Evolutionary conservation across 2,329 filamentous ascomycete genomes (phyloP).

Genomic region (Cladophialophora yegresii): DNA sequence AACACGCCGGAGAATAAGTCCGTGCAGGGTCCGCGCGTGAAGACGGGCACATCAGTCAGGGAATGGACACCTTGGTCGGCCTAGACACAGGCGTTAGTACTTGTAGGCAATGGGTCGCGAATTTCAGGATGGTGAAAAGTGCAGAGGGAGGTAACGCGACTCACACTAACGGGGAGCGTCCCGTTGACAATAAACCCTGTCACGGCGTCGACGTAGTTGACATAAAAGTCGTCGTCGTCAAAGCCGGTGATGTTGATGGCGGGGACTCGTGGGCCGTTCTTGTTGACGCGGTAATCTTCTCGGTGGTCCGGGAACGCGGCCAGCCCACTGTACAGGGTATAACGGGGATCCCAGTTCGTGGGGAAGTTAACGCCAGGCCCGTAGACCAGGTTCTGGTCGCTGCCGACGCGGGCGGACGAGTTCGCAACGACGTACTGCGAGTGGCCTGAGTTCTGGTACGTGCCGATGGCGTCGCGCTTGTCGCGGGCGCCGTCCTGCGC

Average conservation of each 20-base stretch:
- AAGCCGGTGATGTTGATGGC: slow-evolving; percentile 58
- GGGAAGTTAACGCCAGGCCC: slow-evolving; percentile 75
- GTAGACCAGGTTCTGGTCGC: slow-evolving; percentile 63
- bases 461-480: slow-evolving; percentile 74
- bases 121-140: not conserved
- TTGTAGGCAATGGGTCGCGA: not conserved
- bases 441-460: slow-evolving; percentile 71
- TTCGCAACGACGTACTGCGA: slow-evolving; percentile 69
- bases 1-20: slow-evolving; percentile 64
- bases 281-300: slow-evolving; percentile 74
- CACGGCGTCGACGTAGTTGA: slow-evolving; percentile 66
- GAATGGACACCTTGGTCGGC: slow-evolving; percentile 72
- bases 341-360: slow-evolving; percentile 79
- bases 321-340: slow-evolving; percentile 73
- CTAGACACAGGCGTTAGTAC: slow-evolving; percentile 5
- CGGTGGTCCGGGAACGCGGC: slow-evolving; percentile 72
- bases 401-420: slow-evolving; percentile 46
- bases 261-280: slow-evolving; percentile 63
- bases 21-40: slow-evolving; percentile 76
- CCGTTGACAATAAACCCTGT: slow-evolving; percentile 75
- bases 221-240: slow-evolving; percentile 61
- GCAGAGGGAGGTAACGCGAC: slow-evolving; percentile 1
- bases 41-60: slow-evolving; percentile 76
- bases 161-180: slow-evolving; percentile 60
- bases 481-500: slow-evolving; percentile 61